phyloP scores from a whole-genome alignment of 306 rosid genomes.

The Quercus aquifolioides region DNA sequence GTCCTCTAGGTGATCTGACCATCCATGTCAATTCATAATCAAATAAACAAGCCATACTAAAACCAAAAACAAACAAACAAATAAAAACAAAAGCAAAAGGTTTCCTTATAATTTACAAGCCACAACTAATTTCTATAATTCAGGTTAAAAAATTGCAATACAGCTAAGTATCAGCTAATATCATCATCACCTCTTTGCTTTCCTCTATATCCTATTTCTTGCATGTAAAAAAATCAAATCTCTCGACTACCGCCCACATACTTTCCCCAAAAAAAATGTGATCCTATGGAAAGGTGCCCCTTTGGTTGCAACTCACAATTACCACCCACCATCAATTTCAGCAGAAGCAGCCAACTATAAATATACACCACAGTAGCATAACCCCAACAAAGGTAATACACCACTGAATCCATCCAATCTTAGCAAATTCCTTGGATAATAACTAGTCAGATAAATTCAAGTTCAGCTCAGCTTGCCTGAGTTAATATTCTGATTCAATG shows the following conservation, averaged over 20 bases:
- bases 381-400: constrained; percentile 25
- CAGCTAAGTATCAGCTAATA: constrained; percentile 22
- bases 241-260: constrained; percentile 26
- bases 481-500: constrained; percentile 35
- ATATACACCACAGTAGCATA: constrained; percentile 26
- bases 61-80: not conserved
- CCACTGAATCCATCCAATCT: constrained; percentile 28
- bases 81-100: not conserved
- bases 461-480: constrained; percentile 30
- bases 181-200: constrained; percentile 22
- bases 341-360: constrained; percentile 25
- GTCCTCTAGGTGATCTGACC: too few relatives aligned
- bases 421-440: constrained; percentile 4
- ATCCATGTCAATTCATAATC: not conserved
- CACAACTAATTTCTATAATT: constrained; percentile 28
- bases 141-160: constrained; percentile 18
- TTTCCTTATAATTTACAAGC: constrained; percentile 41
- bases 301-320: constrained; percentile 14
- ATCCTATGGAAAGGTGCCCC: constrained; percentile 25
- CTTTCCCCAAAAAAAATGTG: constrained; percentile 34
- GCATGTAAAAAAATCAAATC: constrained; percentile 8
- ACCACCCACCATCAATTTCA: constrained; percentile 23
- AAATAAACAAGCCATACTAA: not conserved
- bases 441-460: constrained; percentile 25
- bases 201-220: constrained; percentile 18